Evolutionary conservation across 2,329 filamentous ascomycete species (phyloP), one percentile per base, ranked within the genome.

Genomic region (Exophiala aquamarina): DNA sequence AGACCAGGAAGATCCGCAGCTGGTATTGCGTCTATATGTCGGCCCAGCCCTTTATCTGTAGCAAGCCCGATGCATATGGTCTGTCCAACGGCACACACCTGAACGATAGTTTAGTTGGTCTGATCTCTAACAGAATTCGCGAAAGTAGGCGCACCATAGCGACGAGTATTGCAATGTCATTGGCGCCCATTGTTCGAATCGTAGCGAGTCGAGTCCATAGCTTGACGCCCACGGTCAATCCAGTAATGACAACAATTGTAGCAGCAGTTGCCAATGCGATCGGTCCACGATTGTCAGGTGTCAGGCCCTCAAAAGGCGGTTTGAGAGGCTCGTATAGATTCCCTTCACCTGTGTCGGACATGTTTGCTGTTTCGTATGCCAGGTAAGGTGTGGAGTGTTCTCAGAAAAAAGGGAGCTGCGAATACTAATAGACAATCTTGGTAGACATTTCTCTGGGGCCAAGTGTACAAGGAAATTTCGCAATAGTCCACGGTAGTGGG

Each of bases 231-330:
- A 55, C 52, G 19, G 48, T 44, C 23, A 56, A 18, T 14, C 37
- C 17, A n/a, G 52, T 52, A 14, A 58, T 40, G 23, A 57, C 55
- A 37, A 55, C 42, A 17, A 58, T 38, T 10, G 54, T 38, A 31
- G 41, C 41, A 14, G 41, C 49, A 11, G 45, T 35, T 7, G 57
- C 35, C 18, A 57, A 42, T 26, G 53, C 49, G 42, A 54, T 50
- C 15, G 46, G 48, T 14, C 52, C 52, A 35, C 53, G 46, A 34
- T 58, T 44, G 13, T 46, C 35, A 11, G 32, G 15, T 11, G 49
- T 50, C 20, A 55, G 23, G n/a, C 45, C 41, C 23, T 53, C 35
- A 31, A 57, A 48, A 10, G 55, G 50, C 9, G 52, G 51, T 9
- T 14, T 26, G 5, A 19, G 32, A 15, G n/a, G n/a, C 32, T 14